A percentile compares a stretch with the other conserved stretches of the same genome.
Conservation (phyloP, 257 asterid genomes). For the Cinchona pubescens region DNA sequence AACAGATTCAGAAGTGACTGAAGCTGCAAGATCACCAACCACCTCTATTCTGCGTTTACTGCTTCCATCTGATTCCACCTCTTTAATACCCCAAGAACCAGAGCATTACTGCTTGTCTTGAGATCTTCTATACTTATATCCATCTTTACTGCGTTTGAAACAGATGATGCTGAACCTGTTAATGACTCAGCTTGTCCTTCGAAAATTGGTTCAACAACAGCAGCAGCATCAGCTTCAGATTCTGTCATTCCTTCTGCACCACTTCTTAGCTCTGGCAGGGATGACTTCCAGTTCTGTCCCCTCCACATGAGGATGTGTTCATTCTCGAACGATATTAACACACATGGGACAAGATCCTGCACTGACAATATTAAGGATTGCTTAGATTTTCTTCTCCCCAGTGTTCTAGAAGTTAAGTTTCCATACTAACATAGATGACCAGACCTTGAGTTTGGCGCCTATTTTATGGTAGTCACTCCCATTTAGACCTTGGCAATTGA, state of each 20-base stretch:
- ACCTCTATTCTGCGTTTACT: slow-evolving; percentile 18
- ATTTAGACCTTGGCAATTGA: slow-evolving; percentile 83
- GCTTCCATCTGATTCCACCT: slow-evolving; percentile 31
- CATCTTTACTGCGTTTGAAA: slow-evolving; percentile 13
- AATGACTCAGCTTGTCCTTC: slow-evolving; percentile 20
- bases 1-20: slow-evolving; percentile 26
- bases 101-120: slow-evolving; percentile 18
- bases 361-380: slow-evolving; percentile 17
- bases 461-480: slow-evolving; percentile 77
- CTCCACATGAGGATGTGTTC: slow-evolving; percentile 92
- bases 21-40: slow-evolving; percentile 17
- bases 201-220: slow-evolving; percentile 6
- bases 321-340: slow-evolving; percentile 69
- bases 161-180: slow-evolving; percentile 26
- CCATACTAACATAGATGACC: slow-evolving; percentile 4
- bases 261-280: slow-evolving; percentile 33
- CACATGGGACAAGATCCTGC: slow-evolving; percentile 97
- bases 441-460: slow-evolving; percentile 93
- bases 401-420: neutral
- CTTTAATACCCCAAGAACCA: slow-evolving; percentile 23
- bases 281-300: slow-evolving; percentile 75
- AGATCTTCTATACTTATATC: slow-evolving; percentile 22
- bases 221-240: slow-evolving; percentile 24
- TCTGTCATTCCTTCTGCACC: slow-evolving; percentile 32
- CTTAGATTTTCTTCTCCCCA: neutral